Conservation (phyloP, 2,329 filamentous ascomycete species). For the Fusarium continuum region DNA sequence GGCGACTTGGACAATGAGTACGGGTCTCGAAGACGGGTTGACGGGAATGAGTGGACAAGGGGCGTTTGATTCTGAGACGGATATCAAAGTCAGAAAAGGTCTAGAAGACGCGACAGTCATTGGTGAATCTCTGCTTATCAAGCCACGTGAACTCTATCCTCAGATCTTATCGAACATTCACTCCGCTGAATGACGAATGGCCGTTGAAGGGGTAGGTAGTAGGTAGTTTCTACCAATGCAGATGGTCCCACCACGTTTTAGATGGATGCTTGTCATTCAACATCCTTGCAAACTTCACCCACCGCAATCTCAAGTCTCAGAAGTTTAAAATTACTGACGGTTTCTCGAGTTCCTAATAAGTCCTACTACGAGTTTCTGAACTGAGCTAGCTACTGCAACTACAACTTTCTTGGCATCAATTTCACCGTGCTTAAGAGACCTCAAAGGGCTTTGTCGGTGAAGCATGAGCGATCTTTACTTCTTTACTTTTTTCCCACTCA, state of each 20-base stretch:
- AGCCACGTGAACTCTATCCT: constrained; percentile 4
- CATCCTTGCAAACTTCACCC: constrained; percentile 15
- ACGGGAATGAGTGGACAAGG: constrained; percentile 6
- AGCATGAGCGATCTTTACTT: neutral
- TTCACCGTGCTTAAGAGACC: neutral
- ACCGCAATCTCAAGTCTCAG: constrained; percentile 20
- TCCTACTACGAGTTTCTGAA: no score
- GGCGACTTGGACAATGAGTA: constrained; percentile 8
- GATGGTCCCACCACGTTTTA: constrained; percentile 36
- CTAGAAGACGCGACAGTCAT: neutral
- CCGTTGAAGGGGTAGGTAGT: constrained; percentile 14
- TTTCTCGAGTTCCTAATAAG: neutral
- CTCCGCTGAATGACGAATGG: constrained; percentile 30
- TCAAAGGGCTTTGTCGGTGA: neutral
- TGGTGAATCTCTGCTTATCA: constrained; percentile 3
- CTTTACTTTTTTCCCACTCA: neutral
- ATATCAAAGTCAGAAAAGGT: neutral
- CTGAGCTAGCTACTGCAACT: neutral
- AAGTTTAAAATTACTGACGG: constrained; percentile 20
- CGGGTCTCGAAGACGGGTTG: constrained; percentile 1
- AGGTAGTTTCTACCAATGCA: no score
- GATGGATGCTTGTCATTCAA: constrained; percentile 7
- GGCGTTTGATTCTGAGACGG: constrained; percentile 9
- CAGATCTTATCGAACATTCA: constrained; percentile 23
- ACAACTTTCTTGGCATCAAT: constrained; percentile 17